phyloP scores from a whole-genome alignment of 495 filamentous ascomycete species.

The Aspergillus funiculosus region DNA sequence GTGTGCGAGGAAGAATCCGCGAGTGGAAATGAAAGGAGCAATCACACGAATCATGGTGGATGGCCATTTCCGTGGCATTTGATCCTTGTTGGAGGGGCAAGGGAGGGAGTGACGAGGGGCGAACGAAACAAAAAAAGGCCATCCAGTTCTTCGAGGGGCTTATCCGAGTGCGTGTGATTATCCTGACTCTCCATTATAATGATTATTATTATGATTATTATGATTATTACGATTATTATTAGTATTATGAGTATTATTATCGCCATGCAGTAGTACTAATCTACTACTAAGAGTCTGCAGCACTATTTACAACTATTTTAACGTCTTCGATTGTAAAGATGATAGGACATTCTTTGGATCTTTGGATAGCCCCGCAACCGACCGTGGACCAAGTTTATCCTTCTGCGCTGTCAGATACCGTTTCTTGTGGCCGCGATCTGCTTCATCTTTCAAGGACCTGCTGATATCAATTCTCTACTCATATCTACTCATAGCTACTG shows the following conservation, averaged over 20 bases:
- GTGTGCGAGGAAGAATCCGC: conserved; percentile 11
- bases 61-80: conserved; percentile 21
- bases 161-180: conserved; percentile 14
- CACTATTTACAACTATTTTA: not conserved
- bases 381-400: conserved; percentile 1
- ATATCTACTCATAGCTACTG: too few species aligned
- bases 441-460: too few species aligned
- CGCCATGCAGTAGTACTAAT: too few species aligned
- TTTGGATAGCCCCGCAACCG: conserved; percentile 5
- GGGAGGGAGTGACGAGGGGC: conserved; percentile 24
- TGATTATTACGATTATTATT: too few species aligned
- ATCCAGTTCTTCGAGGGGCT: conserved; percentile 10
- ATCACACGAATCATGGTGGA: conserved; percentile 20
- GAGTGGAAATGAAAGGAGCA: conserved; percentile 25
- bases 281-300: not conserved
- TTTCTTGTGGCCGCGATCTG: not conserved
- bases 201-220: not conserved
- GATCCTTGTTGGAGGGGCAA: conserved; percentile 27
- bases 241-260: too few species aligned
- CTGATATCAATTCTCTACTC: too few species aligned
- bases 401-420: conserved; percentile 3
- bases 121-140: conserved; percentile 9
- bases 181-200: conserved; percentile 7
- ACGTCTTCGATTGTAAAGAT: not conserved
- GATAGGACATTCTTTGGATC: not conserved